Base-by-base conservation (phyloP, 2,329 filamentous ascomycete genomes). In the Dactylellina leptospora region DNA sequence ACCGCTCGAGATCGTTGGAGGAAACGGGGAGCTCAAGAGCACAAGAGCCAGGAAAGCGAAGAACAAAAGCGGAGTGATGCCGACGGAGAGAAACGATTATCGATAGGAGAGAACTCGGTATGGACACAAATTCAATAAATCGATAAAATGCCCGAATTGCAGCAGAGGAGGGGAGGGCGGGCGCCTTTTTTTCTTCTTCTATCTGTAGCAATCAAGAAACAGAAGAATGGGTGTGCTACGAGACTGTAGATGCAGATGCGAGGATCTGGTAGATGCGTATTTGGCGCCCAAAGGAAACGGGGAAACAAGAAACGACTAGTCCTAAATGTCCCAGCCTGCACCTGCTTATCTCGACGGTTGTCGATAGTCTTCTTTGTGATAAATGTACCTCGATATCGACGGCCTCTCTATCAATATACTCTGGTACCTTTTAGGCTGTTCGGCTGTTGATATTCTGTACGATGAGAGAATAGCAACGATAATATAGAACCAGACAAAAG, bases 361-460 rank as follows among this genome's bases (percentile, higher is more conserved):
- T 38, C 30, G 23, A 27, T 38, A 54, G 48, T 44, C 23, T 53
- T 53, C 5, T 25, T 6, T 2, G 4, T 13, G 3, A n/a, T n/a
- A n/a, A 18, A n/a, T 51, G 47, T 51, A 51, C 47, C 25, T 33
- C 25, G 27, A 23, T 53, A 53, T 38, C 28, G 48, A 53, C 28
- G n/a, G 25, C n/a, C 22, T 30, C 11, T 9, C 4, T 30, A 33
- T 53, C 28, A 53, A 38, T 18, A 11, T 33, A 33, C n/a, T 6
- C 11, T 22, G 22, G 36, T 23, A 55, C 51, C 50, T 13, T 68
- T 68, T 68, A 68, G 62, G 53, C 62, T 68, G 54, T 68, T 68
- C 62, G 62, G 62, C 47, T 68, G 62, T 45, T 68, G 62, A 42
- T 6, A 23, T 55, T 28, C 20, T 42, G 61, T 48, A 55, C 36